Conservation (phyloP, 768 basidiomycete species). For the Mycena epipterygia region DNA sequence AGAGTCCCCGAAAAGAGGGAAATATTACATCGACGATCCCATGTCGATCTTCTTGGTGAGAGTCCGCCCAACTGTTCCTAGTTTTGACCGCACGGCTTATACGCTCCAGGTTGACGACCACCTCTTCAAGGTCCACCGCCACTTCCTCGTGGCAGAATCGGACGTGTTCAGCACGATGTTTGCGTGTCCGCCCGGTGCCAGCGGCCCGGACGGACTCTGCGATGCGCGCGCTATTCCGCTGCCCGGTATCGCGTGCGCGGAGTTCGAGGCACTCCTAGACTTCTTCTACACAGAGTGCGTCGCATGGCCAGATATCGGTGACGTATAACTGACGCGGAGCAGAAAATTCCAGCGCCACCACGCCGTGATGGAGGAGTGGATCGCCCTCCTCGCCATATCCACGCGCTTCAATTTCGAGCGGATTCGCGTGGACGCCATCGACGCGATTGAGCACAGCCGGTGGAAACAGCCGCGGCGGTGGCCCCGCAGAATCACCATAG, state of each 20-base stretch:
- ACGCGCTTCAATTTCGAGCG: slow-evolving; percentile 53
- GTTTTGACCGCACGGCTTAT: too few species aligned
- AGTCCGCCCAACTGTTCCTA: background rate
- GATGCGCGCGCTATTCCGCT: slow-evolving; percentile 51
- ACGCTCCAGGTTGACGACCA: slow-evolving; percentile 55
- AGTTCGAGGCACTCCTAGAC: slow-evolving; percentile 56
- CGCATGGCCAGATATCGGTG: background rate
- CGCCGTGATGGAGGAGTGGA: slow-evolving; percentile 45
- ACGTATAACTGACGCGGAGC: background rate
- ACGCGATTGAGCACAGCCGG: slow-evolving; percentile 38
- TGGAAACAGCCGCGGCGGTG: background rate
- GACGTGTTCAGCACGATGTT: slow-evolving; percentile 56
- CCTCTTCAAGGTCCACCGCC: slow-evolving; percentile 57
- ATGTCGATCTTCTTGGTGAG: slow-evolving; percentile 40
- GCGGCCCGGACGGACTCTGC: slow-evolving; percentile 45
- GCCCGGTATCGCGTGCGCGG: slow-evolving; percentile 46
- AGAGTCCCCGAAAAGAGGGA: background rate
- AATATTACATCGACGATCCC: slow-evolving; percentile 40
- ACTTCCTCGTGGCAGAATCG: slow-evolving; percentile 55
- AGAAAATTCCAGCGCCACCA: slow-evolving; percentile 27
- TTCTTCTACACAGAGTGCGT: slow-evolving; percentile 56
- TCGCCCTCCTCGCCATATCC: slow-evolving; percentile 56
- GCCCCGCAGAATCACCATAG: background rate
- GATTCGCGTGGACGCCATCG: slow-evolving; percentile 51
- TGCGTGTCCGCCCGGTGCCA: slow-evolving; percentile 38